These are phyloP conservation scores for Mycosphaerella sp. DNA, from an alignment of 2,329 filamentous ascomycete species.

Conservation along the genomic window DNA sequence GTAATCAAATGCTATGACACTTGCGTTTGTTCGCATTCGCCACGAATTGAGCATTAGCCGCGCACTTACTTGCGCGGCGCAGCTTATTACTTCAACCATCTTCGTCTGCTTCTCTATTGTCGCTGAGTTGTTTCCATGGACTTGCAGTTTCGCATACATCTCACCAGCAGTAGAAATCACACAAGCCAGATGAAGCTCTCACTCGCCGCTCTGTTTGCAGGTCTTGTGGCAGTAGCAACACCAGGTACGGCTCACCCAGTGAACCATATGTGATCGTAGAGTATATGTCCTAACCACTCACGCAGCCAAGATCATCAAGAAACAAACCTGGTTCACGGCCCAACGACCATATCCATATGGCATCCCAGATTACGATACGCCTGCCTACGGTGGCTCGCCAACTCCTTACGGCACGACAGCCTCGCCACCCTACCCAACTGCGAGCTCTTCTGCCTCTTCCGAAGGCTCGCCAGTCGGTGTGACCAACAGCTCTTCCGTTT, in stretches of 20 bases:
- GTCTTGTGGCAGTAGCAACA: background rate
- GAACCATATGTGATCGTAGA: background rate
- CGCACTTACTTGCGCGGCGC: background rate
- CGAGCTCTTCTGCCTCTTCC: too few relatives aligned
- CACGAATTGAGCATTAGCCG: background rate
- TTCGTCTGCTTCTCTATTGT: background rate
- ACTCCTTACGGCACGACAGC: background rate
- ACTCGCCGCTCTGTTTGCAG: background rate
- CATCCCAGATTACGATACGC: background rate
- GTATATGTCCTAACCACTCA: background rate
- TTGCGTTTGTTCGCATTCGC: background rate
- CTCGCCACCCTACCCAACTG: background rate
- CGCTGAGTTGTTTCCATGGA: background rate
- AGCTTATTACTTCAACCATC: background rate
- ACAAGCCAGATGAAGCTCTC: background rate
- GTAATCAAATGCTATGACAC: background rate
- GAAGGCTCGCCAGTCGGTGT: too few relatives aligned
- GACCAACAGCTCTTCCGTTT: too few relatives aligned
- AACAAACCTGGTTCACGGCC: background rate
- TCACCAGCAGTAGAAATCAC: background rate
- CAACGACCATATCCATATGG: background rate
- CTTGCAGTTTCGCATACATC: background rate
- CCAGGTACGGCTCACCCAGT: background rate
- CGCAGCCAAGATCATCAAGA: background rate
- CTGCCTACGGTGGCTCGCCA: background rate